Base-by-base conservation (phyloP, 495 filamentous ascomycete species). In the Hypoxylon fragiforme region DNA sequence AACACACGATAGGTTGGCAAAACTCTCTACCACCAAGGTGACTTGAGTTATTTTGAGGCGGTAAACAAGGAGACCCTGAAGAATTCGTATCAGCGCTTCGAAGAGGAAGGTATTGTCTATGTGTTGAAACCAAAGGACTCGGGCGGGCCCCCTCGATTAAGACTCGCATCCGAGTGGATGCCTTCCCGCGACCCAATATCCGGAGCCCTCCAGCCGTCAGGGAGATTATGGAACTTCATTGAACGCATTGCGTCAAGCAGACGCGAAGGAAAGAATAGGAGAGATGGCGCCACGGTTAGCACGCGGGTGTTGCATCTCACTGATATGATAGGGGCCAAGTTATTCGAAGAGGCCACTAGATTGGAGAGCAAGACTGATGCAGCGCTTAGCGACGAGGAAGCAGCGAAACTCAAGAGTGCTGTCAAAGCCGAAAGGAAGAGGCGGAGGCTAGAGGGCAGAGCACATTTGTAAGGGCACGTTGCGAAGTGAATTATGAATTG, bases 21-120 rank as follows among this genome's bases (percentile, higher is more conserved):
- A 77, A 97, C 94, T 0, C 76, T 98, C 6, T 98, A 96, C 65
- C 91, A 97, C 68, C 94, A 98, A 78, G 94, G 94, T 24, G 92
- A 97, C 63, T 82, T 98, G 19, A 89, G 85, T 16, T 97, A 98
- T 68, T 96, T 96, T 59, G 94, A 98, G 72, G 91, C 94, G 5
- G 94, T 98, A 57, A 98, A 97, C 76, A 96, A 96, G 50, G 91
- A 97, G 67, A 92, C 91, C 1, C 82, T 98, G 43, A 95, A 92
- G 57, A 98, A 97, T 67, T 86, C 90, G 2, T 96, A 90, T 70
- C 78, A 85, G 52, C 85, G 89, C 16, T 96, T 95, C 70, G 84
- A 90, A 52, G 91, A 96, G 64, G 92, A 96, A 59, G 91, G 90
- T 12, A 95, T 97, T 47, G 79, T 97, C 57, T 71, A 87, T 5